Evolutionary conservation across 1,139 yeast genomes (phyloP).

Genomic region (Tardiomyces digboiensis): DNA sequence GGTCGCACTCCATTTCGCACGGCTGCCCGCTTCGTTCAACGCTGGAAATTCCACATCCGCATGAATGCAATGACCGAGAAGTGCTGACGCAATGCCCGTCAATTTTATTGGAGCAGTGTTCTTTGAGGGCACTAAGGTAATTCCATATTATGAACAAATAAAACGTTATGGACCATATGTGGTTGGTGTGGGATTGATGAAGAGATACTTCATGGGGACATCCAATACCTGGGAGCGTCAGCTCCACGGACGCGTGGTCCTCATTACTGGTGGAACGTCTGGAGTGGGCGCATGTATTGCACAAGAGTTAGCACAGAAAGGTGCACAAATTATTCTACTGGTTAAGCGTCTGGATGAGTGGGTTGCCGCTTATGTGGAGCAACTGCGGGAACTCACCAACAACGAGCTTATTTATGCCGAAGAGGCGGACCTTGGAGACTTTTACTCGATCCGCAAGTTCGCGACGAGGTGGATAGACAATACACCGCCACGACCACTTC

Average conservation of each 20-base stretch:
- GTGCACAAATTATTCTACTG: constrained; percentile 79
- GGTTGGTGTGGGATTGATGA: constrained; percentile 39
- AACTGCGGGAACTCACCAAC: constrained; percentile 56
- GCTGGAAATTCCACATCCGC: too few species aligned
- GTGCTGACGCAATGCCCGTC: constrained; percentile 86
- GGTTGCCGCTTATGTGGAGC: constrained; percentile 72
- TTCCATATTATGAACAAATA: constrained; percentile 64
- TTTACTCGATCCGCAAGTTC: constrained; percentile 75
- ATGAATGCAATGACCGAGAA: too few species aligned
- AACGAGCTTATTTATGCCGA: constrained; percentile 83
- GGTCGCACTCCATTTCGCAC: too few species aligned
- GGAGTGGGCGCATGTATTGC: constrained; percentile 81
- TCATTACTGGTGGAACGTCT: constrained; percentile 78
- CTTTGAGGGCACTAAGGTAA: constrained; percentile 58
- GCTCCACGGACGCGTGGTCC: constrained; percentile 80
- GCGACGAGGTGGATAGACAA: constrained; percentile 94
- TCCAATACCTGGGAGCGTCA: constrained; percentile 86
- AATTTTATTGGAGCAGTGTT: constrained; percentile 60
- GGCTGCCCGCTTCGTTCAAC: too few species aligned
- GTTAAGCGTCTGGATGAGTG: constrained; percentile 65
- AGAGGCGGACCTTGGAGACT: constrained; percentile 67
- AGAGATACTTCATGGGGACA: constrained; percentile 70
- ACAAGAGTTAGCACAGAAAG: constrained; percentile 61
- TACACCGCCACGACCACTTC: constrained; percentile 81
- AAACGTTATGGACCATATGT: constrained; percentile 45